These are phyloP conservation scores for Rhizopogon roseolus DNA, from an alignment of 768 basidiomycete species.

Conservation along the genomic window DNA sequence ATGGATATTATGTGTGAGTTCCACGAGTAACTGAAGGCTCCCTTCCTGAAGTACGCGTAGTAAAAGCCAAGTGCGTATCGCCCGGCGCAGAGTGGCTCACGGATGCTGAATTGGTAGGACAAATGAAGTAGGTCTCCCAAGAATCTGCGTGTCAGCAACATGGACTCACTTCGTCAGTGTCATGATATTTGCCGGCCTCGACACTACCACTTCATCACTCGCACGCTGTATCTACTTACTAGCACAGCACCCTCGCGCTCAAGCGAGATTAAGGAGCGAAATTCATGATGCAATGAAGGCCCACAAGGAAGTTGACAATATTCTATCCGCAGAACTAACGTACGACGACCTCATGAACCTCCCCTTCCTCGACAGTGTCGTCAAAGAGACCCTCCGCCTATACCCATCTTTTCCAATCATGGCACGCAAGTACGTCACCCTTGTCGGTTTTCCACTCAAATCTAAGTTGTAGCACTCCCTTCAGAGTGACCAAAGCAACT, in stretches of 20 bases:
- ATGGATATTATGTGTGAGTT: slow-evolving; percentile 44
- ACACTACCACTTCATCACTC: slow-evolving; percentile 40
- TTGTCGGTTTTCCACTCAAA: not conserved
- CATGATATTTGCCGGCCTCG: slow-evolving; percentile 38
- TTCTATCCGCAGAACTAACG: slow-evolving; percentile 15
- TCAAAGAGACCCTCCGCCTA: slow-evolving; percentile 36
- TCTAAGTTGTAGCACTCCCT: not conserved
- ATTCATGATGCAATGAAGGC: slow-evolving; percentile 17
- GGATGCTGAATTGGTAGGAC: slow-evolving; percentile 42
- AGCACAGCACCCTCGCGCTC: slow-evolving; percentile 30
- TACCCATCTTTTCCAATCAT: slow-evolving; percentile 15
- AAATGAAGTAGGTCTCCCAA: slow-evolving; percentile 39
- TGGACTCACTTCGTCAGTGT: slow-evolving; percentile 23
- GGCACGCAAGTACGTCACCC: slow-evolving; percentile 16
- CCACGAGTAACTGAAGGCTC: not conserved
- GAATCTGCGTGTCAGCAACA: not conserved
- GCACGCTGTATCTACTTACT: slow-evolving; percentile 33
- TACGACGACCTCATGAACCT: slow-evolving; percentile 35
- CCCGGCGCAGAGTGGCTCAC: slow-evolving; percentile 29
- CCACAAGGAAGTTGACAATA: not conserved
- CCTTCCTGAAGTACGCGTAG: slow-evolving; percentile 12
- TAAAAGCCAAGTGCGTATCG: slow-evolving; percentile 33
- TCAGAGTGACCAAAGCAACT: slow-evolving; percentile 31
- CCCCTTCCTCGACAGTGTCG: slow-evolving; percentile 33
- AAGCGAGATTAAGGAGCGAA: slow-evolving; percentile 35